Base-by-base conservation (phyloP, 148 eudicot species). In the Vaccinium macrocarpon region DNA sequence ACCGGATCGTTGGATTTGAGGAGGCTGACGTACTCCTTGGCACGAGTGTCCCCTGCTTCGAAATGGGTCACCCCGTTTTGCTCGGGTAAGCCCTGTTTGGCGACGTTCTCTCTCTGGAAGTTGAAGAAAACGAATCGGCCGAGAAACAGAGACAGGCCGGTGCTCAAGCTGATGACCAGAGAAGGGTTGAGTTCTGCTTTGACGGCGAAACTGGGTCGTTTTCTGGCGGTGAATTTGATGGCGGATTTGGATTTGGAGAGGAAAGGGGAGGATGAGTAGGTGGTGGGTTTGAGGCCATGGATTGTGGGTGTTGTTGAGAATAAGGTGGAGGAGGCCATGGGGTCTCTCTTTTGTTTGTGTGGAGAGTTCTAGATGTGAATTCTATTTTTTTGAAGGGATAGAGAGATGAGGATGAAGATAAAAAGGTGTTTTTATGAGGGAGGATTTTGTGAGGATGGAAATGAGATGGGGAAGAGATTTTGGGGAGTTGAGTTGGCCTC, bases 121-220 rank as follows among this genome's bases (percentile, higher is more conserved):
- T 91, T 93, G 90, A 93, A 96, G 93, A 96, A 94, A 42, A 94
- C 97, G 86, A 96, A 96, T 70, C 98, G 87, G 0, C 98, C 98
- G 19, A 96, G 79, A 89, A 96, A 96, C 2, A 94, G 88, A 0
- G 99, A 96, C 9, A 96, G 85, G 2, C 99, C 95, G 0, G 97
- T 96, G 91, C 98, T 96, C 25, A 96, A 50, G 87, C 93, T 94
- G 74, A 96, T 96, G 50, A 96, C 98, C 70, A 95, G 59, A 4
- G 93, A 87, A 0, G 98, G 89, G 93, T 79, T 94, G 42, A 96
- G 89, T 77, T 96, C 98, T 0, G 98, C 92, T 38, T 84, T 90
- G 10, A 90, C 55, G 27, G 78, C 68, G 55, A 76, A 21, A 4
- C 70, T 83, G 38, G 27, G 55, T 48, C 53, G 52, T 18, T 84